A percentile compares a stretch with the other conserved stretches of the same genome.
Evolutionary conservation across 2,329 filamentous ascomycete species (phyloP).

Genomic region (Talaromyces sp.): DNA sequence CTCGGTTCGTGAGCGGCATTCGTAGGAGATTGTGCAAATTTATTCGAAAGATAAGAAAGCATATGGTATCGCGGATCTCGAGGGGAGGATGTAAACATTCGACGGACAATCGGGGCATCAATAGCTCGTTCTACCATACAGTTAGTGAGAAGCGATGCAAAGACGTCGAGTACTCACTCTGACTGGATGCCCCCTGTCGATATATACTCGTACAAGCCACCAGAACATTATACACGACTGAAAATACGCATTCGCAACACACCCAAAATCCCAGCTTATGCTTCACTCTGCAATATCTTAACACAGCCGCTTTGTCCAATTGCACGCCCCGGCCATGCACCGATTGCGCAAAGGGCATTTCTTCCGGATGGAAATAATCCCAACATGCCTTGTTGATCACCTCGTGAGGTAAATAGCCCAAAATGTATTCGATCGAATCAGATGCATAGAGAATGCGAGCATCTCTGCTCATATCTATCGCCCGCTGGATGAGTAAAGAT

Average conservation of each 20-base stretch:
- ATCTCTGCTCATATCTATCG: slow-evolving; percentile 67
- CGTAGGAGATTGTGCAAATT: slow-evolving; percentile 59
- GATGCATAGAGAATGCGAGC: slow-evolving; percentile 81
- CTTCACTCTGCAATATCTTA: slow-evolving; percentile 74
- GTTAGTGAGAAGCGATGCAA: not conserved
- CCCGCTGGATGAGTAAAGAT: slow-evolving; percentile 5
- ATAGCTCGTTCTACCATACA: slow-evolving; percentile 63
- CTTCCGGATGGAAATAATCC: slow-evolving; percentile 82
- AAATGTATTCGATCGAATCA: slow-evolving; percentile 77
- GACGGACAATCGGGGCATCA: slow-evolving; percentile 74
- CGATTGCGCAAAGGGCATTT: slow-evolving; percentile 70
- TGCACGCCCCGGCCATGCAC: slow-evolving; percentile 71
- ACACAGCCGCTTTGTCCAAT: slow-evolving; percentile 79
- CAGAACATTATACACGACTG: slow-evolving; percentile 81
- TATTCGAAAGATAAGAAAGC: slow-evolving; percentile 79
- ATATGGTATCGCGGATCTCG: slow-evolving; percentile 85
- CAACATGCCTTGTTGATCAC: slow-evolving; percentile 75
- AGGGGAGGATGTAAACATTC: slow-evolving; percentile 77
- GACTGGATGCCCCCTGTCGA: slow-evolving; percentile 64
- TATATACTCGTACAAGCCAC: slow-evolving; percentile 83
- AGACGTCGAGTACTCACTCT: slow-evolving; percentile 58
- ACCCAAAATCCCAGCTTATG: slow-evolving; percentile 70
- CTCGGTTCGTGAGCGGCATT: slow-evolving; percentile 71
- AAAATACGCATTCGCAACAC: slow-evolving; percentile 85
- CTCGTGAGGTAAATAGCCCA: slow-evolving; percentile 75